A percentile compares a stretch with the other conserved stretches of the same genome.
Evolutionary conservation across 2,329 filamentous ascomycete genomes (phyloP).

Genomic region (Beauveria varroae): DNA sequence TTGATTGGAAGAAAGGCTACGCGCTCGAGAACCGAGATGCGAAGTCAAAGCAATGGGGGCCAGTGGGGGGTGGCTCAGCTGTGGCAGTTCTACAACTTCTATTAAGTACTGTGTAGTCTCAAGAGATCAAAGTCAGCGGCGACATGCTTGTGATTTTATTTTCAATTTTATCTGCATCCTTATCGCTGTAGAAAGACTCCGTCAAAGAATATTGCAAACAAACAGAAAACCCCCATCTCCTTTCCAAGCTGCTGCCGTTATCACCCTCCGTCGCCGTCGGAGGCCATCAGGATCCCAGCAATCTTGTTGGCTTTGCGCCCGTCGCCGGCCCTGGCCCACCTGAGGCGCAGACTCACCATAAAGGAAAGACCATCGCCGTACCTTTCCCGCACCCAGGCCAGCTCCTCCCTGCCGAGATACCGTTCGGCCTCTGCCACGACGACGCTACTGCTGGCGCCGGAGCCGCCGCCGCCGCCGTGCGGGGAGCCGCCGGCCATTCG

Average conservation of each 20-base stretch:
- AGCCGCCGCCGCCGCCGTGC: too few species aligned
- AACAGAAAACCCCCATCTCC: background rate
- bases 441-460: background rate
- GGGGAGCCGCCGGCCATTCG: too few species aligned
- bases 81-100: too few species aligned
- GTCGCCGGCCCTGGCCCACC: background rate
- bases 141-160: too few species aligned
- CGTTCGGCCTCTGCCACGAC: background rate
- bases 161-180: too few species aligned
- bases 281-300: background rate
- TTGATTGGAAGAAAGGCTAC: too few species aligned
- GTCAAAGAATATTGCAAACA: background rate
- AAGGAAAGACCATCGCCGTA: slow-evolving; percentile 1
- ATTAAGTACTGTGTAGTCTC: too few species aligned
- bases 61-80: too few species aligned
- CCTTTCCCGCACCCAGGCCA: background rate
- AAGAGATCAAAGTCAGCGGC: too few species aligned
- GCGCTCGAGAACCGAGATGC: too few species aligned
- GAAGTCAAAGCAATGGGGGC: too few species aligned
- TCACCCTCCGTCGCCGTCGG: background rate
- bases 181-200: too few species aligned
- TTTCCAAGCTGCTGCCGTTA: background rate
- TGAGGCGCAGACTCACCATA: background rate
- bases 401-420: background rate
- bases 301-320: background rate